These are phyloP conservation scores for Rheum nobile DNA, from an alignment of 148 eudicot species.

Conservation along the genomic window DNA sequence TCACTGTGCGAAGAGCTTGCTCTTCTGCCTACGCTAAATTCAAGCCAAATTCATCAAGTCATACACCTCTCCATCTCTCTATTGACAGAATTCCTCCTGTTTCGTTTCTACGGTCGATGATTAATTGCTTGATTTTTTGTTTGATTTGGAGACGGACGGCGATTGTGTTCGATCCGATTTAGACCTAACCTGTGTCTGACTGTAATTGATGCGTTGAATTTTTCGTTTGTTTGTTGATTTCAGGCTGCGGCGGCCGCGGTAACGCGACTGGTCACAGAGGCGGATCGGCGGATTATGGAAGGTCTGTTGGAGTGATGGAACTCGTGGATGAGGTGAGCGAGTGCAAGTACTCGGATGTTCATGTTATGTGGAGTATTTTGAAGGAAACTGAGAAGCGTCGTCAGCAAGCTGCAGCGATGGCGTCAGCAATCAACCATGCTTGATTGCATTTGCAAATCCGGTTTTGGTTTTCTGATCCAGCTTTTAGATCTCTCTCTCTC, in stretches of 20 bases:
- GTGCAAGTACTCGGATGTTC: conserved; percentile 9
- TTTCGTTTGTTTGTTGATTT: too few species aligned
- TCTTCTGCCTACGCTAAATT: not conserved
- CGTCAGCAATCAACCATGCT: not conserved
- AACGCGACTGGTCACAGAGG: too few species aligned
- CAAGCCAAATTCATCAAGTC: not conserved
- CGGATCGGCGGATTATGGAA: not conserved
- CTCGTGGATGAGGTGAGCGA: not conserved
- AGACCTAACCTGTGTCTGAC: not conserved
- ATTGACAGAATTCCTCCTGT: not conserved
- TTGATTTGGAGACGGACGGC: too few species aligned
- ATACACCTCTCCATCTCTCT: not conserved
- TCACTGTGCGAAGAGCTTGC: not conserved
- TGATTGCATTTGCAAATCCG: not conserved
- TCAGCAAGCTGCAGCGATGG: not conserved
- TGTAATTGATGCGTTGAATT: too few species aligned
- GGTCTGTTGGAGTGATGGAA: not conserved
- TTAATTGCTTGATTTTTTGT: too few species aligned
- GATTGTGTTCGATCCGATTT: not conserved
- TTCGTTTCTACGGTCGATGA: too few species aligned
- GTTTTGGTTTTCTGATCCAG: too few species aligned
- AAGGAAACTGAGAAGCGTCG: conserved; percentile 3
- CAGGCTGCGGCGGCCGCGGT: not conserved
- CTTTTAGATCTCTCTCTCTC: not conserved
- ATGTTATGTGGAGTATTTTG: conserved; percentile 6